Base-by-base conservation (phyloP, 305 asterid species). In the Solanum hybrid region DNA sequence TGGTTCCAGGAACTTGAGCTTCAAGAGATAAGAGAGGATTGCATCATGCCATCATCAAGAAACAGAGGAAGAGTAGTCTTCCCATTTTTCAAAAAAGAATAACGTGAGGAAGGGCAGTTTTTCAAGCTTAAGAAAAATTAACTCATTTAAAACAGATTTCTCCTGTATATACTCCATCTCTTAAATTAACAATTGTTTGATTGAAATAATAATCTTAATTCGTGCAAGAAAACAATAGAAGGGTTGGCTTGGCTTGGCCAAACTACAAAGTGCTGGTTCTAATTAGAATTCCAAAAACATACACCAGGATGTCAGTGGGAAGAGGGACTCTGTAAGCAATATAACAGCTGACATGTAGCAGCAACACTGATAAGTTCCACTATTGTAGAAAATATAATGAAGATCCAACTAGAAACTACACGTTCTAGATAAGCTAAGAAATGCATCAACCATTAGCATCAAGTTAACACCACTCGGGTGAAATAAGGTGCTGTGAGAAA, bases 1-100 rank as follows among this genome's bases (percentile, higher is more conserved):
- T 94, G 82, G 99, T 96, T 88, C 99, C 99, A 27, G 98, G 94
- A 90, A 96, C 95, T 97, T 95, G 99, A 89, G 99, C 99, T 97
- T 92, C 98, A 95, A 29, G 34, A 78, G 78, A 90, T 89, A 90
- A 89, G 73, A 91, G 88, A 90, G 88, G 64, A 51, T 85, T 85
- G 45, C 37, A 19, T 82, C 73, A 45, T 82, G 32, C 2, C 60
- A 36, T 78, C 69, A 80, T 40, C 86, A 80, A 80, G 86, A 79
- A 79, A 38, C 86, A n/a, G 22, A 80, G 36, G 35, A 80, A 31
- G 75, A 56, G 76, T 29, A 38, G 87, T 51, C n/a, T 60, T 85
- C 14, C 71, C 35, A 45, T 45, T 45, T 82, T 78, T 10, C 45
- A 35, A 35, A 35, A 78, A 78, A 22, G 4, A 45, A 29, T 1